Conservation (phyloP, 495 filamentous ascomycete species). For the Penicillium waksmanii region DNA sequence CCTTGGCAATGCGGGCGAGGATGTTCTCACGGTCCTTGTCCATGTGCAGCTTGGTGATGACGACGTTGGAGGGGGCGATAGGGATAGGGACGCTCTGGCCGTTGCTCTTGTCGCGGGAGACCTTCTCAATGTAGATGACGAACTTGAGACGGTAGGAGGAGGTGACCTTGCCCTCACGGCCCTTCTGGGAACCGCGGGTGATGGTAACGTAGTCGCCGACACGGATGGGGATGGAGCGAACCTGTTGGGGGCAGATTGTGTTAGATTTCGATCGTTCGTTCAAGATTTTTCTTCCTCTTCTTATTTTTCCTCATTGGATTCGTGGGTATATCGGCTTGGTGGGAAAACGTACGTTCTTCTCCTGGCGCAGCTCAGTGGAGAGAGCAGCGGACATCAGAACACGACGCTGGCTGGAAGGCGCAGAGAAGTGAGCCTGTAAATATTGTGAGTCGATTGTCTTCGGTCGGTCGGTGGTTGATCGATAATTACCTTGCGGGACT, state of each 20-base stretch:
- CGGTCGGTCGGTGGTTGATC: conserved; percentile 6
- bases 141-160: conserved; percentile 98
- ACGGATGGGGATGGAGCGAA: conserved; percentile 95
- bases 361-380: conserved; percentile 92
- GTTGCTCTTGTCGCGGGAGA: conserved; percentile 91
- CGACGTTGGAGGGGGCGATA: conserved; percentile 88
- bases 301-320: conserved; percentile 4
- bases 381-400: conserved; percentile 92
- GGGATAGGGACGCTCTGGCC: conserved; percentile 88
- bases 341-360: conserved; percentile 78
- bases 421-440: conserved; percentile 76
- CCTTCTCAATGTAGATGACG: conserved; percentile 87
- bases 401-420: conserved; percentile 88
- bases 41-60: conserved; percentile 96
- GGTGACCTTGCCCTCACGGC: conserved; percentile 89
- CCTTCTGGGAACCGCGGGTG: conserved; percentile 87
- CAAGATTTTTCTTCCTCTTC: neutral
- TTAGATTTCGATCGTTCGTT: conserved; percentile 19
- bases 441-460: conserved; percentile 9
- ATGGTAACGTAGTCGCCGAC: conserved; percentile 96
- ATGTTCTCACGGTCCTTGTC: conserved; percentile 98
- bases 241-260: conserved; percentile 51
- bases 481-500: conserved; percentile 75
- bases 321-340: conserved; percentile 2
- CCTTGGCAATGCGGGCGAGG: conserved; percentile 78